Evolutionary conservation across 2,329 filamentous ascomycete species (phyloP).

Genomic region (Neopestalotiopsis sp.): DNA sequence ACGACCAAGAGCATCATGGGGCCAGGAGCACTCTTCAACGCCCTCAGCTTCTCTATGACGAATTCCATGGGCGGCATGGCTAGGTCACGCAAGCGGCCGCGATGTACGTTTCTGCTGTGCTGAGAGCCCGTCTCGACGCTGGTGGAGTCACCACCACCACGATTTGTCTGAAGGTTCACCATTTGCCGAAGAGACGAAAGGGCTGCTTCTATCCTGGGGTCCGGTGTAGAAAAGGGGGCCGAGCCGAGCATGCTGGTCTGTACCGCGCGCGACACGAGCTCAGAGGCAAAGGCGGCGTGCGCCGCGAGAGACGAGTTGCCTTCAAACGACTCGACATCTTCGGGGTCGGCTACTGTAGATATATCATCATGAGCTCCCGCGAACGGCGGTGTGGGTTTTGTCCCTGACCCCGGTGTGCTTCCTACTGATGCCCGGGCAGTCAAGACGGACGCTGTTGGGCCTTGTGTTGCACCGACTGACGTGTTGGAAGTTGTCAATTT

Average conservation of each 20-base stretch:
- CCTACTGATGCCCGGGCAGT: neutral
- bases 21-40: constrained; percentile 50
- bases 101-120: constrained; percentile 38
- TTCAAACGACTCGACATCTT: constrained; percentile 51
- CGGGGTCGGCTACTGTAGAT: constrained; percentile 58
- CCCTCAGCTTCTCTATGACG: constrained; percentile 54
- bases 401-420: neutral
- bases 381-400: constrained; percentile 29
- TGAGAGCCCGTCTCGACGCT: constrained; percentile 4
- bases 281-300: constrained; percentile 51
- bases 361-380: constrained; percentile 40
- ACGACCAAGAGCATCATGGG: constrained; percentile 56
- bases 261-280: constrained; percentile 46
- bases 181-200: constrained; percentile 57
- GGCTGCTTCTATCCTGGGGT: constrained; percentile 58
- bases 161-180: constrained; percentile 53
- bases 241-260: constrained; percentile 20
- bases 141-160: constrained; percentile 16
- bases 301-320: constrained; percentile 51
- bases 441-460: neutral
- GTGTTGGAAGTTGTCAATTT: constrained; percentile 29
- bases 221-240: constrained; percentile 47
- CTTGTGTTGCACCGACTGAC: neutral
- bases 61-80: constrained; percentile 58
- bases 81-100: constrained; percentile 56